Base-by-base conservation (phyloP, 1,139 yeast species). In the Nakaseomyces glabratus region DNA sequence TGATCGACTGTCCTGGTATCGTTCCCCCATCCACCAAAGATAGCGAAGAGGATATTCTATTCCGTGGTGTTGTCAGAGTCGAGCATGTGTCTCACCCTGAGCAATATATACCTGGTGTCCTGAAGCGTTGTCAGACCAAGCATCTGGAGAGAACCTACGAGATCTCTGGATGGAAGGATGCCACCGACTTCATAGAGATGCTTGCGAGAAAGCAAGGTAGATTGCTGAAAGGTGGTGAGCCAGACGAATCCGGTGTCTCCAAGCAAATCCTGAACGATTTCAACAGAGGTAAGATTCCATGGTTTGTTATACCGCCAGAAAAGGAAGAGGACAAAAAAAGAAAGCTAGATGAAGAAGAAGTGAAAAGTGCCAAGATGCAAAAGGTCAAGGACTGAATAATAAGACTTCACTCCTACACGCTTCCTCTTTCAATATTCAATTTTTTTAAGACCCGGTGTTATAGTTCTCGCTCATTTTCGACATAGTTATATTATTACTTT, bases 1-100 rank as follows among this genome's bases (percentile, higher is more conserved):
- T 90, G 51, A 90, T 90, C 53, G 98, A 90, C 63, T 90, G 98
- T 67, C 98, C 98, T 2, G 98, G 98, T 62, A 88, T 90, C 56
- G 98, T 93, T 5, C 98, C 98, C 6, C 98, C 98, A 21, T 82
- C 93, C 18, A 60, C 75, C 20, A 85, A 79, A 51, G 98, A 90
- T 57, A 63, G 90, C 1, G 93, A 86, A 55, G 76, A 95, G n/a
- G 98, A 90, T 57, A 86, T 90, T 52, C 62, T 90, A 47, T 85
- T 90, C 61, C 74, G 96, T 60, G 98, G 98, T 53, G 98, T 90
- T 16, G 98, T 90, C 1, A 79, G 98, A 65, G 96, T 90, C 19
- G 98, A 90, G 60, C 94, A 90, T 56, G 97, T 90, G 28, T 76
- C 93, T 0, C 69, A 82, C 51, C 97, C 98, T 6, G 98, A 90